Evolutionary conservation across 2,329 filamentous ascomycete species (phyloP).

Genomic region (Hymenotorrendiella dingleyae): DNA sequence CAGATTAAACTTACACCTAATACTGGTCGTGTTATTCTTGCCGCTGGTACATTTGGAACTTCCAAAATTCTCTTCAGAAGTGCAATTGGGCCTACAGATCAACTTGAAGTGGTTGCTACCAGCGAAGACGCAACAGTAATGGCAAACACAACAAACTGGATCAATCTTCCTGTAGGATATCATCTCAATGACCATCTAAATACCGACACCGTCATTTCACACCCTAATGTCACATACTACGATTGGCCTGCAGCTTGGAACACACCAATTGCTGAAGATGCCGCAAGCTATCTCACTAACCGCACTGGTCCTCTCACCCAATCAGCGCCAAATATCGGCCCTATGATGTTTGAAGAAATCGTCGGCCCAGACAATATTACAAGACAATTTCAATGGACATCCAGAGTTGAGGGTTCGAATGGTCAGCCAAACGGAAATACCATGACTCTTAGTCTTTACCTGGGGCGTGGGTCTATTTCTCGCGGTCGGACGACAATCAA

Average conservation of each 20-base stretch:
- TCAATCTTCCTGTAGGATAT: constrained; percentile 52
- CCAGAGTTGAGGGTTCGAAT: constrained; percentile 48
- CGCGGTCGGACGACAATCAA: constrained; percentile 57
- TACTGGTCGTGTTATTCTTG: constrained; percentile 61
- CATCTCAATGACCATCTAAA: constrained; percentile 56
- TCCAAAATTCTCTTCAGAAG: constrained; percentile 54
- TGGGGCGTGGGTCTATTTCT: constrained; percentile 57
- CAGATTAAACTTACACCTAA: constrained; percentile 52
- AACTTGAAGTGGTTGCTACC: constrained; percentile 43
- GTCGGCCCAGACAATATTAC: constrained; percentile 51
- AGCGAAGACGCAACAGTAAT: constrained; percentile 46
- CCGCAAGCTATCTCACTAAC: constrained; percentile 40
- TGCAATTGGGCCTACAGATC: constrained; percentile 48
- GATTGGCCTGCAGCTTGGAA: constrained; percentile 59
- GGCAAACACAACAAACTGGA: constrained; percentile 46
- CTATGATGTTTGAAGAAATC: constrained; percentile 57
- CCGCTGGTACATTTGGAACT: constrained; percentile 65
- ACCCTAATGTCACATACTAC: constrained; percentile 51
- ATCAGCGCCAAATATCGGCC: constrained; percentile 59
- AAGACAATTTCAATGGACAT: constrained; percentile 60
- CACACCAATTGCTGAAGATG: constrained; percentile 39
- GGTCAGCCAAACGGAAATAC: constrained; percentile 21
- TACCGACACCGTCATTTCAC: constrained; percentile 46
- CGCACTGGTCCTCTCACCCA: constrained; percentile 57
- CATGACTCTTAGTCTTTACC: constrained; percentile 49